These are phyloP conservation scores for Pichia phayaonensis DNA, from an alignment of 805 yeast genomes.

Conservation along the genomic window DNA sequence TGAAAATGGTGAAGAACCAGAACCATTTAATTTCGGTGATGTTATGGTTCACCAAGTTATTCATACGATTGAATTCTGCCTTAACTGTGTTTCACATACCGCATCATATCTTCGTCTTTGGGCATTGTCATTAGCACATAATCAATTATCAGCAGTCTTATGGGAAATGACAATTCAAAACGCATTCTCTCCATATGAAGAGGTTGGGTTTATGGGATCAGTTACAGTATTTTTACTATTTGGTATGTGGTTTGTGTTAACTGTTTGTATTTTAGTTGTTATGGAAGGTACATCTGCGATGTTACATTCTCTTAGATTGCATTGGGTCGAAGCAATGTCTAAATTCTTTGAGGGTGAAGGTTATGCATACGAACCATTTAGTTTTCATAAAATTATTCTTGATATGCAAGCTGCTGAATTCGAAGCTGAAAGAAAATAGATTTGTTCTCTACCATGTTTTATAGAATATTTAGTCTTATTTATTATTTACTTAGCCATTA, in stretches of 20 bases:
- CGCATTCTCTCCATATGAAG: slow-evolving; percentile 41
- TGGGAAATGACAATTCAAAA: slow-evolving; percentile 71
- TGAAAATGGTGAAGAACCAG: slow-evolving; percentile 33
- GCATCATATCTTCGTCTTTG: slow-evolving; percentile 72
- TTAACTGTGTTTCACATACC: slow-evolving; percentile 73
- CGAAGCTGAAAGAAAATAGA: slow-evolving; percentile 5
- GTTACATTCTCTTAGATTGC: slow-evolving; percentile 69
- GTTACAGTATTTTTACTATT: slow-evolving; percentile 52
- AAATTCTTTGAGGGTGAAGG: slow-evolving; percentile 78
- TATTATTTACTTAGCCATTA: background rate
- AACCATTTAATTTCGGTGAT: slow-evolving; percentile 50
- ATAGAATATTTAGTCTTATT: background rate
- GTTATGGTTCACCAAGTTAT: slow-evolving; percentile 72
- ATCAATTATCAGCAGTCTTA: slow-evolving; percentile 65
- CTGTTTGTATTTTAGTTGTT: slow-evolving; percentile 59
- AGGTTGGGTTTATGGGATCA: slow-evolving; percentile 47
- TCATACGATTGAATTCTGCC: slow-evolving; percentile 73
- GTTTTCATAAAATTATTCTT: slow-evolving; percentile 31
- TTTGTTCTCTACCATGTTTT: background rate
- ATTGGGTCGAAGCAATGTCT: slow-evolving; percentile 81
- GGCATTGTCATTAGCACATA: slow-evolving; percentile 76
- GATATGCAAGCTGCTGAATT: slow-evolving; percentile 8
- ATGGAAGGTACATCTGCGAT: slow-evolving; percentile 86
- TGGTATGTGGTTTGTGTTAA: slow-evolving; percentile 69
- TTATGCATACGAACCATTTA: slow-evolving; percentile 56